phyloP scores from a whole-genome alignment of 371 early-diverging fungal genomes.

The Rhizopus arrhizus region DNA sequence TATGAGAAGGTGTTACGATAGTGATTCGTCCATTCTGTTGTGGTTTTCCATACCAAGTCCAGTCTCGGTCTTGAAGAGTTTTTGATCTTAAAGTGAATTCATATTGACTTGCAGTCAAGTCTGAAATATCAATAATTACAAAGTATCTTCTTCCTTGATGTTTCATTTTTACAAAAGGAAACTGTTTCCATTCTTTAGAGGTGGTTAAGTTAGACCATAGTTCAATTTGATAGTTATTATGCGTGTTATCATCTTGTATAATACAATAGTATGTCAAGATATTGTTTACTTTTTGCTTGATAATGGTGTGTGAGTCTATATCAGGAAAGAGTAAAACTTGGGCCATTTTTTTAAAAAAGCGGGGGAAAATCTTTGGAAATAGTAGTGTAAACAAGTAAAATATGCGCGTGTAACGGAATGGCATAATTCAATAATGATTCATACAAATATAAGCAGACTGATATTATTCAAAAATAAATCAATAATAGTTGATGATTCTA shows the following conservation, averaged over 20 bases:
- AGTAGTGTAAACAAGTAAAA: too few relatives aligned
- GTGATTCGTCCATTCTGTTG: constrained; percentile 13
- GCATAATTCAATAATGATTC: constrained; percentile 10
- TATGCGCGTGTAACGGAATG: too few relatives aligned
- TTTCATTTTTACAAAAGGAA: constrained; percentile 6
- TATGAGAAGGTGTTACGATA: neutral
- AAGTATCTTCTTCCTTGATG: neutral
- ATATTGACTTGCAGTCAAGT: constrained; percentile 3
- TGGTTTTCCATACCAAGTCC: constrained; percentile 24
- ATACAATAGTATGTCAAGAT: too few relatives aligned
- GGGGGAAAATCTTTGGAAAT: too few relatives aligned
- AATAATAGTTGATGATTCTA: constrained; percentile 18
- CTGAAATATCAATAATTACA: neutral
- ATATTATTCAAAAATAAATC: constrained; percentile 24
- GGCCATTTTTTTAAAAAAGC: too few relatives aligned
- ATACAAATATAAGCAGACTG: constrained; percentile 34
- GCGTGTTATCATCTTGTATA: too few relatives aligned
- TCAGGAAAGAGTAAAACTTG: too few relatives aligned
- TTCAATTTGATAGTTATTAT: constrained; percentile 5
- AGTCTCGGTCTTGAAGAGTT: neutral
- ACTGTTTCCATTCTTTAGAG: constrained; percentile 5
- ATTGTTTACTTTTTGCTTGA: too few relatives aligned
- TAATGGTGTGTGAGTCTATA: too few relatives aligned
- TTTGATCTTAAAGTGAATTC: constrained; percentile 21
- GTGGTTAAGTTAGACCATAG: constrained; percentile 25